Base-by-base conservation (phyloP, 495 filamentous ascomycete species). In the Xylaria nigripes region DNA sequence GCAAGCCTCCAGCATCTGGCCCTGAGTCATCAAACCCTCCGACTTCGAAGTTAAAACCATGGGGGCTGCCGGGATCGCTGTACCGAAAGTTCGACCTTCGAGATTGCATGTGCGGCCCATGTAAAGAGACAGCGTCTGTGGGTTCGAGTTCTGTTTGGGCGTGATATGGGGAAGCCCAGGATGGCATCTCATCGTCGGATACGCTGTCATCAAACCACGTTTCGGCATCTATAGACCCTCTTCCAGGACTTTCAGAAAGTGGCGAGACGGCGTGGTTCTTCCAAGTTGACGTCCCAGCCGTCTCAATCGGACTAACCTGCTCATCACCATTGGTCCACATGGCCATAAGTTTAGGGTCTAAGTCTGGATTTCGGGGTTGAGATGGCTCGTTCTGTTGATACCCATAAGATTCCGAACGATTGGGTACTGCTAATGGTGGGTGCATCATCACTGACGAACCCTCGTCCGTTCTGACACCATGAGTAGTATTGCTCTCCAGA, bases 301-400 rank as follows among this genome's bases (percentile, higher is more conserved):
- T 38, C 21, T 27, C 38, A 12, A 55, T 25, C 21, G 53, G 53
- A 21, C 53, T 55, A 22, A 55, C 53, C 2, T 49, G 53, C 25
- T 55, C 53, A 38, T 55, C 53, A 9, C 53, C 53, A 19, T 44
- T 50, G 36, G 46, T 21, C 45, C 53, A 55, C 29, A 55, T 23
- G 18, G 38, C 30, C 15, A 49, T 5, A 1, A 55, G 36, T 42
- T 38, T 49, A 10, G 53, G 44, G 23, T 55, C 46, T n/a, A 38
- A 34, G 23, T 49, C 45, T 7, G 53, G 46, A 23, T 45, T 45
- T 21, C 50, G 53, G 18, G 53, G 27, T 24, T 32, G 53, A 36
- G 53, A 38, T 15, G 45, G 32, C 13, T 49, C 22, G 21, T 49
- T 34, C 1, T 24, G 19, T 21, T 38, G 53, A 22, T 49, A 7